Conservation (phyloP, 2,329 filamentous ascomycete species). For the Orbilia blumenaviensis region DNA sequence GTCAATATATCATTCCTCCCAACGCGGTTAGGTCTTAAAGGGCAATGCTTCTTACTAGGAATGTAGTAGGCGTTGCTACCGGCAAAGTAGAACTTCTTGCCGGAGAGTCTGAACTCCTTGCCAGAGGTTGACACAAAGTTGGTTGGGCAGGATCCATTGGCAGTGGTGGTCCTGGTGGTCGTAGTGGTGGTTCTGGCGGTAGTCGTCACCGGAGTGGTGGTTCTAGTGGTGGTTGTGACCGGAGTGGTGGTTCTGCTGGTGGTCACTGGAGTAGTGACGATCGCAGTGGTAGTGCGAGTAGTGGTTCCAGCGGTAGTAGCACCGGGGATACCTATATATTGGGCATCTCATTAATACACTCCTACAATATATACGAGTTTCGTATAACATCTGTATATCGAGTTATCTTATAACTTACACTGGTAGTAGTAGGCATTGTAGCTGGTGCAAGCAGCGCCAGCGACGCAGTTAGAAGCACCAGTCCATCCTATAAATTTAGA, state of each 20-base stretch:
- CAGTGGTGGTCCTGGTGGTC: slow-evolving; percentile 21
- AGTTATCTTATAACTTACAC: slow-evolving; percentile 7
- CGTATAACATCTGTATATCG: background rate
- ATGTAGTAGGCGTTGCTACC: slow-evolving; percentile 55
- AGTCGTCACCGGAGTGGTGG: slow-evolving; percentile 4
- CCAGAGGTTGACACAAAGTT: slow-evolving; percentile 55
- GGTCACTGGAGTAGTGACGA: background rate
- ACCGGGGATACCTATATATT: slow-evolving; percentile 45
- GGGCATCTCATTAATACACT: too few species aligned
- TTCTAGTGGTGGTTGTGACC: background rate
- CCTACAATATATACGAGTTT: too few species aligned
- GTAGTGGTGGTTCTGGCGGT: background rate
- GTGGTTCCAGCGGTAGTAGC: slow-evolving; percentile 44
- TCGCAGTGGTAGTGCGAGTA: slow-evolving; percentile 20
- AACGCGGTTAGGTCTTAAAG: background rate
- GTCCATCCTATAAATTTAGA: slow-evolving; percentile 37
- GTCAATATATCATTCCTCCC: background rate
- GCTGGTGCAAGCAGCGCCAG: slow-evolving; percentile 49
- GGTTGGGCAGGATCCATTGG: slow-evolving; percentile 44
- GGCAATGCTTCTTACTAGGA: slow-evolving; percentile 37
- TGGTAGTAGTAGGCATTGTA: slow-evolving; percentile 53
- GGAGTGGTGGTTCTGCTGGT: slow-evolving; percentile 26
- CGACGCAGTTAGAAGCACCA: slow-evolving; percentile 46
- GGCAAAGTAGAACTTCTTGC: slow-evolving; percentile 56
- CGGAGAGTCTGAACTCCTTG: slow-evolving; percentile 55